phyloP scores from a whole-genome alignment of 139 green algal genomes.

The Chlorella sorokiniana region DNA sequence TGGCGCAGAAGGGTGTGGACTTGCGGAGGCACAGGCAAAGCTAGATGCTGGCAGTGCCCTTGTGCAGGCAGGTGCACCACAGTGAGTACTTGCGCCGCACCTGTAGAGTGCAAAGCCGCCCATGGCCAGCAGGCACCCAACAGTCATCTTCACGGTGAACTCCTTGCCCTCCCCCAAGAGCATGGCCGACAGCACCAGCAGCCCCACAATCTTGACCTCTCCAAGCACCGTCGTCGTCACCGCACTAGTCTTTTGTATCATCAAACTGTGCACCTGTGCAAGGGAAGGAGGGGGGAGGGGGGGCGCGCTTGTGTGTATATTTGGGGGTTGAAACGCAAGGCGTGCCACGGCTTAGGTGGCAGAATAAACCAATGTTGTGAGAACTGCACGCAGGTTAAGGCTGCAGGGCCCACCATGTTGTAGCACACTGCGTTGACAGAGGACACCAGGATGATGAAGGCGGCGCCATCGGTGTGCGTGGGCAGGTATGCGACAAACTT shows the following conservation, averaged over 20 bases:
- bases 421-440: constrained; percentile 30
- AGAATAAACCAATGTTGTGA: not conserved
- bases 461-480: not conserved
- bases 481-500: not conserved
- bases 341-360: not conserved
- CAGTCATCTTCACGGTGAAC: constrained; percentile 50
- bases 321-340: not conserved
- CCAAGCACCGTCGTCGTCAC: constrained; percentile 69
- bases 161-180: constrained; percentile 56
- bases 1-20: not conserved
- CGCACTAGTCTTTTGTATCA: constrained; percentile 63
- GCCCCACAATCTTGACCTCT: constrained; percentile 64
- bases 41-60: not conserved
- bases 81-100: too few relatives aligned
- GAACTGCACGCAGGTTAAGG: not conserved
- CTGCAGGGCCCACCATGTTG: constrained; percentile 15
- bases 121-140: constrained; percentile 46
- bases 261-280: constrained; percentile 54
- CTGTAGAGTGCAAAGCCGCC: constrained; percentile 42
- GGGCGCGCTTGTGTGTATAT: not conserved
- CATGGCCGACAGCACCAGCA: constrained; percentile 57
- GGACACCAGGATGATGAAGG: constrained; percentile 2
- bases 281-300: constrained; percentile 2
- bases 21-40: not conserved
- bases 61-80: too few relatives aligned